Evolutionary conservation across 2,329 filamentous ascomycete genomes (phyloP), one percentile per base, ranked within the genome.

Genomic region (Colletotrichum tropicale): DNA sequence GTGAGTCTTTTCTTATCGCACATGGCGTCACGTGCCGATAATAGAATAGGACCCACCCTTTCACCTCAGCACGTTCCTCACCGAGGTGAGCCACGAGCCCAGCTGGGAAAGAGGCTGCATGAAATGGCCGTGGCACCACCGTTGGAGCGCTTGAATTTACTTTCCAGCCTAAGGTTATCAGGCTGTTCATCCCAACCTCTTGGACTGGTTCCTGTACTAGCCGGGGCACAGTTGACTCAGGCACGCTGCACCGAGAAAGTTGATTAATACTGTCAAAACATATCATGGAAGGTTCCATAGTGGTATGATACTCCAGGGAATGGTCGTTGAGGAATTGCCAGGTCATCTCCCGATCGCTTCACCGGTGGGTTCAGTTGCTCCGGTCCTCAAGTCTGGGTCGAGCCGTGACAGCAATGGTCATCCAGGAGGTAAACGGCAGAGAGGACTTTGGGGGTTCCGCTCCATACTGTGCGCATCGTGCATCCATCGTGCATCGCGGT

Each of bases 141-240:
- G 60, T 21, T 38, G 60, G 61, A 26, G 32, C 28, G 28, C 60
- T 30, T 60, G 43, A 13, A 52, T 21, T 34, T 52, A 36, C 18
- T 43, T 70, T 69, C 38, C 61, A 9, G 56, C 58, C 52, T 32
- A 68, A 68, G 69, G 43, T 64, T 36, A 64, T 21, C 8, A 56
- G 32, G 26, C 70, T 26, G 74, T 76, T 76, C 74, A 74, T 76
- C 74, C 70, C 58, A 76, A 69, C 64, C 28, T 65, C 36, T 60
- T 60, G 55, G n/a, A 18, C 6, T 67, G 21, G 70, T 66, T 60
- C 28, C 56, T 26, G n/a, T 64, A 73, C 61, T 66, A 48, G 30
- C 34, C 21, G 21, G 32, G 34, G 48, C 32, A n/a, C 24, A 15
- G 66, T 68, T 64, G 21, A 69, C 65, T 68, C 21, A 10, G 48